These are phyloP conservation scores for Mycosphaerella sp. DNA, from an alignment of 2,329 filamentous ascomycete genomes.

Conservation along the genomic window DNA sequence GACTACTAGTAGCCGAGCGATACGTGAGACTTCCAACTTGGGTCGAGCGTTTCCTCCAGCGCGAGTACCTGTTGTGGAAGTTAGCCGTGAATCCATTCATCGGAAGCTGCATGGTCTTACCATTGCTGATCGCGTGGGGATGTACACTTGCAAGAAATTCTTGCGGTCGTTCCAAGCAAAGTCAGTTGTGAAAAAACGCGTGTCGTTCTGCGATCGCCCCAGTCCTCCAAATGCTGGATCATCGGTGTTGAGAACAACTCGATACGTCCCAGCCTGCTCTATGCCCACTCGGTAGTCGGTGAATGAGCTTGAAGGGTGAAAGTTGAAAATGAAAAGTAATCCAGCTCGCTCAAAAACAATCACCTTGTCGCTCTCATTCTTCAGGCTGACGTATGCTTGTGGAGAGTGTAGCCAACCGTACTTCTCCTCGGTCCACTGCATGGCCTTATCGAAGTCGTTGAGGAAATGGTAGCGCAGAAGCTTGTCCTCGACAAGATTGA, in stretches of 20 bases:
- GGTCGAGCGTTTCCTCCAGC: conserved; percentile 30
- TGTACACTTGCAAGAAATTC: conserved; percentile 90
- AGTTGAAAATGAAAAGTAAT: conserved; percentile 92
- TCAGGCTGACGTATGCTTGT: conserved; percentile 88
- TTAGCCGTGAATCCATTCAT: conserved; percentile 6
- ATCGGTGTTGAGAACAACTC: conserved; percentile 78
- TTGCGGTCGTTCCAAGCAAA: conserved; percentile 82
- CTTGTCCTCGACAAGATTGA: conserved; percentile 82
- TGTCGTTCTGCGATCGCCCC: conserved; percentile 68
- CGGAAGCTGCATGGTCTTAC: conserved; percentile 46
- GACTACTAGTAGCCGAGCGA: conserved; percentile 24
- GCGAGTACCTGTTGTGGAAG: conserved; percentile 24
- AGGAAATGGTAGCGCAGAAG: conserved; percentile 85
- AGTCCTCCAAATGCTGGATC: conserved; percentile 71
- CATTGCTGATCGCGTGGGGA: conserved; percentile 75
- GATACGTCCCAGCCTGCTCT: conserved; percentile 77
- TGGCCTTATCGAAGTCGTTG: conserved; percentile 86
- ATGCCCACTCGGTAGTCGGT: conserved; percentile 89
- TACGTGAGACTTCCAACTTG: conserved; percentile 29
- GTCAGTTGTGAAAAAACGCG: conserved; percentile 85
- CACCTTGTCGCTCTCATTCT: conserved; percentile 90
- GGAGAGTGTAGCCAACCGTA: conserved; percentile 83
- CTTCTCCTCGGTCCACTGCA: conserved; percentile 82
- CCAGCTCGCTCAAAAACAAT: conserved; percentile 92
- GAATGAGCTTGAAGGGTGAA: conserved; percentile 78